These are phyloP conservation scores for Candida pseudofarinosa DNA, from an alignment of 805 yeast genomes.

Conservation along the genomic window DNA sequence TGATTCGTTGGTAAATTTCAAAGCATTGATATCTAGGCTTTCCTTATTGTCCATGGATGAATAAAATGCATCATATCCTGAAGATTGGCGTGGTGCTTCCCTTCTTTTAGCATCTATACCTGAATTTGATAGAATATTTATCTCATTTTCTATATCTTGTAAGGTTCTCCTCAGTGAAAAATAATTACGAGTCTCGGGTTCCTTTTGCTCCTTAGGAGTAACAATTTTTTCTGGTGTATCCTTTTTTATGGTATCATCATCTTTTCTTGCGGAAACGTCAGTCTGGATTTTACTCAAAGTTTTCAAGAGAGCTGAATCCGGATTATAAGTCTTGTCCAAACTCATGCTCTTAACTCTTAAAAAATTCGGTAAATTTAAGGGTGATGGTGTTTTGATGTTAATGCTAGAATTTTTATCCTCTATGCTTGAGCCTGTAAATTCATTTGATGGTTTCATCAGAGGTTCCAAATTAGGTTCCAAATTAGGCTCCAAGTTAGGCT, in stretches of 20 bases:
- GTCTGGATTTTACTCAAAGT: conserved; percentile 12
- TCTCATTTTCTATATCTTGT: conserved; percentile 5
- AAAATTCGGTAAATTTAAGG: conserved; percentile 2
- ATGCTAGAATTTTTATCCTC: background rate
- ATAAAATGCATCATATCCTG: background rate
- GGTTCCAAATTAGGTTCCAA: background rate
- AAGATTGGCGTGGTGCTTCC: background rate
- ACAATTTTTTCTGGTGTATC: conserved; percentile 21
- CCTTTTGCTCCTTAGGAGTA: conserved; percentile 23
- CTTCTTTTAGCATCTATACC: background rate
- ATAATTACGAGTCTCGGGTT: conserved; percentile 13
- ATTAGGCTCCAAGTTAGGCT: too few species aligned
- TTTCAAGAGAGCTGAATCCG: conserved; percentile 9
- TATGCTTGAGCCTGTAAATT: background rate
- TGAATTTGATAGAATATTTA: conserved; percentile 2
- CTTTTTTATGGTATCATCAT: conserved; percentile 12
- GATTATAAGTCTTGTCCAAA: background rate
- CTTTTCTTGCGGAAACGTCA: conserved; percentile 5
- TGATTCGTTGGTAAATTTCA: background rate
- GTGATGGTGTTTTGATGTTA: conserved; percentile 4
- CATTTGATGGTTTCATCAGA: background rate
- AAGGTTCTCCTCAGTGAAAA: background rate
- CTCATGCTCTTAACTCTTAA: background rate
- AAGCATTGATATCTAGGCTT: background rate
- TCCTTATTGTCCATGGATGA: background rate